Evolutionary conservation across 2,329 filamentous ascomycete genomes (phyloP), one percentile per base, ranked within the genome.

Genomic region (Thielaviopsis euricoi): DNA sequence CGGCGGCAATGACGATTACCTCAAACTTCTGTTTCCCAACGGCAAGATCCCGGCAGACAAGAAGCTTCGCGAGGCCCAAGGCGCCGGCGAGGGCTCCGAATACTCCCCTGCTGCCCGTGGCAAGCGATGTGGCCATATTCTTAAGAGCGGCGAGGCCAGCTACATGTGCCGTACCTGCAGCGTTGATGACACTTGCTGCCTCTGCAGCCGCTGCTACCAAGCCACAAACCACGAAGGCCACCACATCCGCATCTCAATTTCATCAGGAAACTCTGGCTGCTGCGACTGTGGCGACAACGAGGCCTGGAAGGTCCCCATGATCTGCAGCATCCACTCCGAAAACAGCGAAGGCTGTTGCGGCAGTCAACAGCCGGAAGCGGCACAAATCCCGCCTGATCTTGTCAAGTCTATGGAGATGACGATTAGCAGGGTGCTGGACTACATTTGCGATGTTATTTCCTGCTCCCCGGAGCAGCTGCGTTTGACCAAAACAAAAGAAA

Each of bases 251-350:
- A 89, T 98, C 60, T 86, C 79, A 59, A 83, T 95, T 52, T 95
- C 89, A 0, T 82, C 86, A 2, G 91, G 91, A 6, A 95, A 96
- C 67, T 93, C 86, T 66, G 91, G 91, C 51, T 97, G 94, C 73
- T 98, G 93, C 70, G 93, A 98, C 71, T 98, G 93, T 67, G 93
- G 93, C 60, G 93, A 98, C 67, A 82, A 86, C 21, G 94, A 98
- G 70, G 94, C 93, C 12, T 98, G 94, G 91, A 83, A 83, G 67
- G 76, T 82, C 53, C 89, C 90, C 50, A 78, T 97, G 62, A 84
- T 87, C 67, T 98, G 93, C 73, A 91, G 89, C 40, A 97, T 98
- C 66, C 93, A 98, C 68, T 91, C 89, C 49, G 77, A 83, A 54
- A 60, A 69, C 58, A 65, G 70, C n/a, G 62, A 76, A 71, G 25